Base-by-base conservation (phyloP, 345 rosid genomes). In the Eutrema heterophyllum region DNA sequence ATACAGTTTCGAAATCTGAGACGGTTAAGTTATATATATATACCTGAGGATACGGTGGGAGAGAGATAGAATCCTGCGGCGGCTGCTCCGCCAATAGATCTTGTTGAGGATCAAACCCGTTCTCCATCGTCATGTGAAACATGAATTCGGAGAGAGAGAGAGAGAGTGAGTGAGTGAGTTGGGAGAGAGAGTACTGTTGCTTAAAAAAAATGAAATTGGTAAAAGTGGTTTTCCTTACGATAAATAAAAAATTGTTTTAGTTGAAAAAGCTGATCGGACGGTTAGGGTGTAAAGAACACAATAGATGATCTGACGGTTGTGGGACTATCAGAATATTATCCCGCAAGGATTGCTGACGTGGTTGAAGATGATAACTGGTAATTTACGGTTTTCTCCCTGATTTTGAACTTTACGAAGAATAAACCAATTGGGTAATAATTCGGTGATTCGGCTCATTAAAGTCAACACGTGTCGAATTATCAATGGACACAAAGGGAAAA, bases 31-130 rank as follows among this genome's bases (percentile, higher is more conserved):
- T 36, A 55, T 3, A 7, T 32, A 7, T 32, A 7, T 43, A 0
- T 64, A 80, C 83, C 80, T 77, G 72, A 67, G 80, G 75, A 40
- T 83, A 83, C 15, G 78, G 83, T 2, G 74, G 81, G 36, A 77
- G 78, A 67, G 66, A 21, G 63, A 49, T 46, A 2, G 52, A 14
- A 27, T 5, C 10, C 12, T 24, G 51, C n/a, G 13, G 21, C 7
- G 39, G 24, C n/a, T 9, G 12, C 40, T 15, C 21, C 58, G 59
- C 53, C 64, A 21, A 14, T 30, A 45, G 57, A 32, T n/a, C 26
- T 40, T 63, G 54, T 40, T 56, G 62, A 26, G 39, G 53, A 9
- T 64, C 26, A 10, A 38, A 26, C 14, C 32, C 46, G 71, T 46
- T 73, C 71, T 54, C 71, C 52, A 21, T 50, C 77, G 84, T 54